A percentile compares a stretch with the other conserved stretches of the same genome.
phyloP scores from a whole-genome alignment of 352 stramenopile species.

The Thalassiosira livingstoniorum region DNA sequence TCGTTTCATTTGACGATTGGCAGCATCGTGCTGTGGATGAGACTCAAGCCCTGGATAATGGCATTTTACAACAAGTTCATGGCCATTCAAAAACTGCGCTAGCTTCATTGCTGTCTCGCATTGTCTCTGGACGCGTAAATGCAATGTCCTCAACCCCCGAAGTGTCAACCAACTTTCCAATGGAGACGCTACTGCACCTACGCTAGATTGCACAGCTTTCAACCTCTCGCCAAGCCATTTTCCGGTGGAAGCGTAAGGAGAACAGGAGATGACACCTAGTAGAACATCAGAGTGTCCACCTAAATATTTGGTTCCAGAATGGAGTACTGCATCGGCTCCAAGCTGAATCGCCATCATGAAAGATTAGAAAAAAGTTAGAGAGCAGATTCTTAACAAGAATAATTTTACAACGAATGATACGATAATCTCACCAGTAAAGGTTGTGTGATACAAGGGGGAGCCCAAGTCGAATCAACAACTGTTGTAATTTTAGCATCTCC shows the following conservation, averaged over 20 bases:
- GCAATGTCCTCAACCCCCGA: conserved; percentile 89
- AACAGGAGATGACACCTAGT: conserved; percentile 90
- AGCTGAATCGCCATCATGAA: conserved; percentile 11
- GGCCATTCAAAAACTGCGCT: conserved; percentile 88
- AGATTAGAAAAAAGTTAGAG: background rate
- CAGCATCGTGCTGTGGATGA: conserved; percentile 86
- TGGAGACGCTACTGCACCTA: conserved; percentile 88
- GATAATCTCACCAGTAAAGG: conserved; percentile 55
- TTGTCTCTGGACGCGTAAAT: conserved; percentile 86
- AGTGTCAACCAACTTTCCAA: conserved; percentile 90
- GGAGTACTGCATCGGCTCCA: conserved; percentile 96
- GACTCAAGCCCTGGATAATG: conserved; percentile 92
- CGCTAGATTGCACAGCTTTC: conserved; percentile 79
- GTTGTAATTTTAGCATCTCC: conserved; percentile 56
- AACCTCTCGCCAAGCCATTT: conserved; percentile 67
- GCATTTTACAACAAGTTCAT: conserved; percentile 87
- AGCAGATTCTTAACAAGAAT: background rate
- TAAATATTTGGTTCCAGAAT: conserved; percentile 98
- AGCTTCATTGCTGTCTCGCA: conserved; percentile 90
- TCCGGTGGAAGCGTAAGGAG: conserved; percentile 82
- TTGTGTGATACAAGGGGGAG: conserved; percentile 73
- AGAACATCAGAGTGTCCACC: conserved; percentile 97
- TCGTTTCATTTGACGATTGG: conserved; percentile 77
- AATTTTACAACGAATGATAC: background rate
- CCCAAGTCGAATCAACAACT: conserved; percentile 81